Conservation (phyloP, 2,329 filamentous ascomycete species). For the Coleophoma eucalyptorum region DNA sequence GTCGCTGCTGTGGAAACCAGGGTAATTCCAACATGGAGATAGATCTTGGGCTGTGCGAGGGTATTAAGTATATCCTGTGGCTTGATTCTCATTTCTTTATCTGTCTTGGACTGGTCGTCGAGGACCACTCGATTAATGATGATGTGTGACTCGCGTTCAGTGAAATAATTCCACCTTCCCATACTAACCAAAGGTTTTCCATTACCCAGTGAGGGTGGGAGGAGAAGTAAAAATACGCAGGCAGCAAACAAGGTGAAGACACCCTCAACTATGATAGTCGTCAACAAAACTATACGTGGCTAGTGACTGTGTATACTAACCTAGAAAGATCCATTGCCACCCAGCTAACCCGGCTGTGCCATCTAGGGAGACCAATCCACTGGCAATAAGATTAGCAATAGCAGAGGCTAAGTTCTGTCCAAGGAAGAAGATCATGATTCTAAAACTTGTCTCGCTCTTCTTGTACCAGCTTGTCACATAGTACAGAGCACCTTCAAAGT, state of each 20-base stretch:
- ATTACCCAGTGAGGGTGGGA: slow-evolving; percentile 32
- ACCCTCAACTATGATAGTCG: background rate
- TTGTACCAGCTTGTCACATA: slow-evolving; percentile 62
- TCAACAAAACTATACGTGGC: too few species aligned
- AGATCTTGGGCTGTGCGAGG: slow-evolving; percentile 2
- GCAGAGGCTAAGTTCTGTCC: slow-evolving; percentile 54
- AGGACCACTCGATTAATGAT: slow-evolving; percentile 35
- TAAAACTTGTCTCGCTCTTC: slow-evolving; percentile 50
- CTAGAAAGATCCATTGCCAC: slow-evolving; percentile 2
- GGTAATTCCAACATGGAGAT: slow-evolving; percentile 22
- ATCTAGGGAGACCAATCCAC: slow-evolving; percentile 16
- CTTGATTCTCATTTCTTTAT: slow-evolving; percentile 30
- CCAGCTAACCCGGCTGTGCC: background rate
- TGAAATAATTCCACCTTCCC: slow-evolving; percentile 38
- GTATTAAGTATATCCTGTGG: slow-evolving; percentile 2
- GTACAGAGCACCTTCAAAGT: slow-evolving; percentile 44
- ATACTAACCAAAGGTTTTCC: slow-evolving; percentile 30
- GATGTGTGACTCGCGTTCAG: slow-evolving; percentile 36
- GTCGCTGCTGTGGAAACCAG: slow-evolving; percentile 15
- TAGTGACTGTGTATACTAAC: too few species aligned
- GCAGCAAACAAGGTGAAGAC: background rate
- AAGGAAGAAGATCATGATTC: slow-evolving; percentile 55
- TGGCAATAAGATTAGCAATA: slow-evolving; percentile 52
- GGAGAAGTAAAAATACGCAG: slow-evolving; percentile 31
- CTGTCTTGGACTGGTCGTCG: slow-evolving; percentile 37